Conservation (phyloP, 139 green algal genomes). For the Micromonas commoda region DNA sequence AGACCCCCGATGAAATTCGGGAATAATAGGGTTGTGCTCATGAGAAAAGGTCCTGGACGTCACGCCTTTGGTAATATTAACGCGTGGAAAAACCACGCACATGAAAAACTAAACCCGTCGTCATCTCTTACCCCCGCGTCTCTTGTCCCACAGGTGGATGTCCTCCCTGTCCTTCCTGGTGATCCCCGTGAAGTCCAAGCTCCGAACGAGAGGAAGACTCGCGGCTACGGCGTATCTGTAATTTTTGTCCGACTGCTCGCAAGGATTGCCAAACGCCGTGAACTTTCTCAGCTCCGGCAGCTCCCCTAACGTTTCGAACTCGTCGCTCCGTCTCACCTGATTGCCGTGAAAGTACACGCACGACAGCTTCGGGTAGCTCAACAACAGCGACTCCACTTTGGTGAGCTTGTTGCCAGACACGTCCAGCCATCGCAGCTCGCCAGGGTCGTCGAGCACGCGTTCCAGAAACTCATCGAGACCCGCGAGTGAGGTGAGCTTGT, state of each 20-base stretch:
- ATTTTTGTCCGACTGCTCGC: slow-evolving; percentile 40
- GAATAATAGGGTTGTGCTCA: no score
- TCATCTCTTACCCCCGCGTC: no score
- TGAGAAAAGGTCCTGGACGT: no score
- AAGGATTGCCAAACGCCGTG: slow-evolving; percentile 44
- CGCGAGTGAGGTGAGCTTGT: background rate
- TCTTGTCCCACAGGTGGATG: no score
- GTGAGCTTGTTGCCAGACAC: slow-evolving; percentile 38
- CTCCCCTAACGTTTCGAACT: slow-evolving; percentile 36
- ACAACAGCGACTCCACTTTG: slow-evolving; percentile 37
- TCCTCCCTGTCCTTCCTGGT: no score
- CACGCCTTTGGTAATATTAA: no score
- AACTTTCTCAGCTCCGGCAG: slow-evolving; percentile 41
- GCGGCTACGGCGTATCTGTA: background rate
- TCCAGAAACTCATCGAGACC: slow-evolving; percentile 7
- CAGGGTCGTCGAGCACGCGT: slow-evolving; percentile 3
- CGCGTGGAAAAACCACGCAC: no score
- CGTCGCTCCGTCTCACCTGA: slow-evolving; percentile 35
- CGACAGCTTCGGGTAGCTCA: slow-evolving; percentile 38
- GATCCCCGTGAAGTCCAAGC: slow-evolving; percentile 11
- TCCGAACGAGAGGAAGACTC: background rate
- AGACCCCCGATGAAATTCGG: no score
- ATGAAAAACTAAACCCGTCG: no score
- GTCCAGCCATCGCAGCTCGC: slow-evolving; percentile 45
- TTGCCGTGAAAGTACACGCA: slow-evolving; percentile 52